Conservation (phyloP, 768 basidiomycete genomes). For the Clitopilus hobsonii region DNA sequence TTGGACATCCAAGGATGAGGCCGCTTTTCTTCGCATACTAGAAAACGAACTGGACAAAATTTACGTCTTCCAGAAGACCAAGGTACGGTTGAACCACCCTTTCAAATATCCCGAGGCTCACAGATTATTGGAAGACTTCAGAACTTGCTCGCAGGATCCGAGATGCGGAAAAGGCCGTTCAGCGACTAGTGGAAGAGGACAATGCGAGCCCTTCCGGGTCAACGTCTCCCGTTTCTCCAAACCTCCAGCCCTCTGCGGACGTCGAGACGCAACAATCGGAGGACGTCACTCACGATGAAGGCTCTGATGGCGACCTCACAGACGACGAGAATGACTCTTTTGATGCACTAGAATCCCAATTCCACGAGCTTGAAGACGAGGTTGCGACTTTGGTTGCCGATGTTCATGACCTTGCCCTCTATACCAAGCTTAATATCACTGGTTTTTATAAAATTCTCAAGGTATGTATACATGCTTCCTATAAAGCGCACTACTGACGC, state of each 20-base stretch:
- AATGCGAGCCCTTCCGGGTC: slow-evolving; percentile 6
- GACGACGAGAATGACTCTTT: slow-evolving; percentile 49
- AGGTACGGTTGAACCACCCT: slow-evolving; percentile 41
- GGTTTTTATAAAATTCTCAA: slow-evolving; percentile 99
- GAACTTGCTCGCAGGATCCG: slow-evolving; percentile 81
- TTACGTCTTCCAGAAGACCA: slow-evolving; percentile 86
- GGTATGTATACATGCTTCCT: slow-evolving; percentile 31
- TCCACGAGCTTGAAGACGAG: slow-evolving; percentile 86
- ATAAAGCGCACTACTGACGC: not conserved
- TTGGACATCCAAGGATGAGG: slow-evolving; percentile 81
- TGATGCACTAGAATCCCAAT: slow-evolving; percentile 80
- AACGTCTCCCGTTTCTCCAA: slow-evolving; percentile 15
- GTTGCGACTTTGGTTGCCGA: slow-evolving; percentile 93
- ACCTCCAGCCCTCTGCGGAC: slow-evolving; percentile 30
- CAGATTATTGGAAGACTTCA: slow-evolving; percentile 47
- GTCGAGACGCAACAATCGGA: slow-evolving; percentile 52
- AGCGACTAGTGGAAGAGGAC: slow-evolving; percentile 67
- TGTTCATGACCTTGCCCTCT: slow-evolving; percentile 84
- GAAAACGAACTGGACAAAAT: slow-evolving; percentile 90
- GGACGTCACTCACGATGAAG: slow-evolving; percentile 54
- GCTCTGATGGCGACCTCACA: slow-evolving; percentile 64
- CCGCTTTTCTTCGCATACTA: slow-evolving; percentile 73
- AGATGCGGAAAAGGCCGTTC: slow-evolving; percentile 78
- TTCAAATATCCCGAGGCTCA: not conserved
- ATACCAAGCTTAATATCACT: slow-evolving; percentile 96